phyloP scores from a whole-genome alignment of 441 rosid genomes.

The Dalechampia spathulata region DNA sequence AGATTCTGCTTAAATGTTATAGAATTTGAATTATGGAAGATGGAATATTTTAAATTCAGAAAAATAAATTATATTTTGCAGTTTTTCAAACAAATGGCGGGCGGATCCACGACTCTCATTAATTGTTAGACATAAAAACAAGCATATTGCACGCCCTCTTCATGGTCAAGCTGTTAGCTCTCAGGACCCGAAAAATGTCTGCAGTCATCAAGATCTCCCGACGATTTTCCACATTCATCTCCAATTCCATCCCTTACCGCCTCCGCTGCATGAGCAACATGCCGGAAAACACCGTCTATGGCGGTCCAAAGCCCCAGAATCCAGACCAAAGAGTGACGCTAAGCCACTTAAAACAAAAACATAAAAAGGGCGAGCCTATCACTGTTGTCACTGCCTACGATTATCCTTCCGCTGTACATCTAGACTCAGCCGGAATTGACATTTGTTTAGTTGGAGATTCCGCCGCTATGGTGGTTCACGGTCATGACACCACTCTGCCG shows the following conservation, averaged over 20 bases:
- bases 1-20: too few species aligned
- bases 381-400: constrained; percentile 83
- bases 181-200: constrained; percentile 5
- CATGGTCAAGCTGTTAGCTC: not conserved
- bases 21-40: too few species aligned
- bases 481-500: constrained; percentile 89
- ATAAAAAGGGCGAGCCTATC: constrained; percentile 63
- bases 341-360: constrained; percentile 51
- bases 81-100: too few species aligned
- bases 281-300: constrained; percentile 73
- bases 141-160: not conserved
- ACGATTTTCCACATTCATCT: not conserved
- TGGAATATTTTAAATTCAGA: too few species aligned
- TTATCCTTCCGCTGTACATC: constrained; percentile 84
- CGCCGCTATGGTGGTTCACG: constrained; percentile 94
- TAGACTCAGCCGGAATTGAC: constrained; percentile 79
- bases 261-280: constrained; percentile 59
- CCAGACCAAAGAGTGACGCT: constrained; percentile 60
- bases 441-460: constrained; percentile 89
- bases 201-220: constrained; percentile 4
- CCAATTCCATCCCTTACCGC: constrained; percentile 13
- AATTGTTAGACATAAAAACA: not conserved
- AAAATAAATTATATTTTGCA: too few species aligned
- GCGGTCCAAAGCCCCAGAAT: constrained; percentile 62
- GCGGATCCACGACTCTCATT: too few species aligned